These are phyloP conservation scores for Backusella luteola DNA, from an alignment of 192 early-diverging fungal genomes.

Conservation along the genomic window DNA sequence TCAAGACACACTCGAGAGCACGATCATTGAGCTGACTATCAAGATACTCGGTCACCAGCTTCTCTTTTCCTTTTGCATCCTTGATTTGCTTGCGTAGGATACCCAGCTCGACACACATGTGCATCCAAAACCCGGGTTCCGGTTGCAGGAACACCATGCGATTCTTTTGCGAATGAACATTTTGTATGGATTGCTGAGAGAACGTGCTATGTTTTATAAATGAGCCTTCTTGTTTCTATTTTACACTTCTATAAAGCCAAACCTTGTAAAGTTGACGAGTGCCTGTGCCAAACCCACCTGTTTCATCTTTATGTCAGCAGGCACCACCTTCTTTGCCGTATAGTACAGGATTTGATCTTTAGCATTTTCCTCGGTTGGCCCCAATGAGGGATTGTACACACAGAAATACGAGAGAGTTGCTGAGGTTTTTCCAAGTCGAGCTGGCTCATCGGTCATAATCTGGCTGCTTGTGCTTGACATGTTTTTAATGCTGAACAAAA, in stretches of 20 bases:
- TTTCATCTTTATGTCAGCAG: constrained; percentile 71
- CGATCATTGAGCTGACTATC: constrained; percentile 53
- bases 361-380: constrained; percentile 64
- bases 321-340: constrained; percentile 62
- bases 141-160: constrained; percentile 54
- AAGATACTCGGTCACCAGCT: constrained; percentile 50
- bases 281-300: constrained; percentile 75
- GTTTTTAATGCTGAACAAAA: neutral
- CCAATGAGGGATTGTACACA: constrained; percentile 70
- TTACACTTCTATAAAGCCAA: neutral
- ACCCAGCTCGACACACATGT: constrained; percentile 45
- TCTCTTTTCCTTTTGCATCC: constrained; percentile 48
- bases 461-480: neutral
- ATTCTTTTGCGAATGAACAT: constrained; percentile 62
- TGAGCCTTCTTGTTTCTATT: neutral
- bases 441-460: neutral
- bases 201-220: constrained; percentile 40
- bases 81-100: constrained; percentile 39
- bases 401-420: constrained; percentile 67
- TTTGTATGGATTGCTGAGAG: constrained; percentile 49
- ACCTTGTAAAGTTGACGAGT: constrained; percentile 67
- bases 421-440: constrained; percentile 34
- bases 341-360: constrained; percentile 79
- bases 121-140: constrained; percentile 61
- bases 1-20: constrained; percentile 42